A percentile compares a stretch with the other conserved stretches of the same genome.
phyloP scores from a whole-genome alignment of 169 alveolate species.

The Condylostoma magnum region DNA sequence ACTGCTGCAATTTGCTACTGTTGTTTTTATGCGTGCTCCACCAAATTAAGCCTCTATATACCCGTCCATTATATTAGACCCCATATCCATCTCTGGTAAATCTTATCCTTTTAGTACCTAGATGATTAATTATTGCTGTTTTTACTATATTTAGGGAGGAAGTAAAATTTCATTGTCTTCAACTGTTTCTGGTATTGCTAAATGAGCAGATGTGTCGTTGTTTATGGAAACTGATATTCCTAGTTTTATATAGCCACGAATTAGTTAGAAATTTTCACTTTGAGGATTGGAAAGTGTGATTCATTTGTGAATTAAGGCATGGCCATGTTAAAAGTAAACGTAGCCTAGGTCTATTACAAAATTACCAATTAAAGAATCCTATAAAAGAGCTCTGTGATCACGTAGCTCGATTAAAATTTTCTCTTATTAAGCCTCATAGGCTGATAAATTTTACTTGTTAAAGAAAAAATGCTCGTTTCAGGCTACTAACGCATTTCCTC shows the following conservation, averaged over 20 bases:
- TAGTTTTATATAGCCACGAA: constrained; percentile 62
- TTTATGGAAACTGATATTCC: constrained; percentile 50
- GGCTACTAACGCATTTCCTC: constrained; percentile 18
- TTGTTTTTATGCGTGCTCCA: constrained; percentile 35
- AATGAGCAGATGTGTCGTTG: constrained; percentile 51
- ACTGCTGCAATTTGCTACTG: constrained; percentile 18
- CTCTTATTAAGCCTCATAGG: constrained; percentile 32
- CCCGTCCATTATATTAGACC: constrained; percentile 39
- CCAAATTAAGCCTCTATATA: constrained; percentile 35
- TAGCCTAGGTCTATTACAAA: constrained; percentile 61
- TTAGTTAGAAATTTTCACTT: constrained; percentile 50
- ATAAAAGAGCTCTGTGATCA: constrained; percentile 29
- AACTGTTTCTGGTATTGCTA: constrained; percentile 32
- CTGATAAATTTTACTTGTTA: constrained; percentile 45
- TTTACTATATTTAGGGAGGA: constrained; percentile 59
- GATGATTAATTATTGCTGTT: constrained; percentile 47
- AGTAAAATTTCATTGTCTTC: constrained; percentile 38
- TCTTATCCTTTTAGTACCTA: constrained; percentile 61
- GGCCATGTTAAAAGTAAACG: constrained; percentile 54
- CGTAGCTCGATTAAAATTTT: constrained; percentile 47
- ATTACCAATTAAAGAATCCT: constrained; percentile 45
- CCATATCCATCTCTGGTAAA: constrained; percentile 67
- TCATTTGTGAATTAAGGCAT: constrained; percentile 60
- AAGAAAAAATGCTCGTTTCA: constrained; percentile 70
- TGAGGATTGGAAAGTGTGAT: constrained; percentile 73